Evolutionary conservation across 164 flowering plant genomes (phyloP), one percentile per base, ranked within the genome.

Genomic region (Warburgia ugandensis): DNA sequence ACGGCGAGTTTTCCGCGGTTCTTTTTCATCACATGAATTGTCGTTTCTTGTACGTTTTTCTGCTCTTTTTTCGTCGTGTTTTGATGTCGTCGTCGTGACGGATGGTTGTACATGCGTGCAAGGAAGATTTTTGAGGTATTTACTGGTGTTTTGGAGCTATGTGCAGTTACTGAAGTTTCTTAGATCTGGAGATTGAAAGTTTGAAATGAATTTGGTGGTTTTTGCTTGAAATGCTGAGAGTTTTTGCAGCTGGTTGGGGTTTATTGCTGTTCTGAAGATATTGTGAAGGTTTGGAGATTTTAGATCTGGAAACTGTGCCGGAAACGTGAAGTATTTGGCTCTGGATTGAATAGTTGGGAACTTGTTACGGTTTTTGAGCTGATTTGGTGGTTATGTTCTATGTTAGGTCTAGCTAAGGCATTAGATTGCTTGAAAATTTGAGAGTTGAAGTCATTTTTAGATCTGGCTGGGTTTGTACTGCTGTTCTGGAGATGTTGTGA

Each of bases 21-120:
- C n/a, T n/a, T n/a, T n/a, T n/a, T n/a, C n/a, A n/a, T 36, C 43
- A 36, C 54, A 5, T n/a, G 54, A 50, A 36, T 8, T 50, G 25
- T 30, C 38, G 38, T 9, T 48, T 48, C 13, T 25, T 17, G 21
- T 29, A 2, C 20, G 21, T 28, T 46, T n/a, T n/a, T 46, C 35
- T 28, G 11, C 26, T 14, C 19, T 5, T 5, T 2, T 28, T 3
- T 26, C 3, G 19, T 28, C 19, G 3, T 12, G 8, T 47, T 47
- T 30, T 23, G 30, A 26, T 5, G 13, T 23, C 12, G 21, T 10
- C 29, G 10, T 39, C 19, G 5, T 21, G 11, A 39, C 5, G 25
- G 47, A 28, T n/a, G 10, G 26, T 53, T 53, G 5, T n/a, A n/a
- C n/a, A n/a, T n/a, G n/a, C n/a, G n/a, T n/a, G n/a, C n/a, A n/a